Percentiles rank a stretch among this genome's conserved stretches.
Evolutionary conservation across 2,329 filamentous ascomycete species (phyloP).

Genomic region (Pseudodiploospora longispora): DNA sequence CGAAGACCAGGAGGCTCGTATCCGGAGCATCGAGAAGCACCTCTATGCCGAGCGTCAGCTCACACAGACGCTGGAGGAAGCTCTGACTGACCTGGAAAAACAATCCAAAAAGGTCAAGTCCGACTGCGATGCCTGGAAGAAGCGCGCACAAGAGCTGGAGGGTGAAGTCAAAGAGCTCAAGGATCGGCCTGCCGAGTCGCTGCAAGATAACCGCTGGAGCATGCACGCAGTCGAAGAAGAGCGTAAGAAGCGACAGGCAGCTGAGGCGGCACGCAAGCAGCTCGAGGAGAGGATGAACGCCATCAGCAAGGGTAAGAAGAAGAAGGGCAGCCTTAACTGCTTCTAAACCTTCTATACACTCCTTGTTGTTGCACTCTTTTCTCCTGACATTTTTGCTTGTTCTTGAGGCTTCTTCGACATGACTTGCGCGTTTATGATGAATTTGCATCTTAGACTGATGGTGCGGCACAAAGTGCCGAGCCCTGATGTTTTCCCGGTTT

Average conservation of each 20-base stretch:
- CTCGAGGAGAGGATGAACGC: slow-evolving; percentile 93
- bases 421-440: too few relatives aligned
- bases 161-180: slow-evolving; percentile 59
- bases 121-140: slow-evolving; percentile 85
- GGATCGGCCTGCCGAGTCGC: slow-evolving; percentile 39
- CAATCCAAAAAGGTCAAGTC: slow-evolving; percentile 87
- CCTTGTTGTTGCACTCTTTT: too few relatives aligned
- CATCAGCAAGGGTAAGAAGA: slow-evolving; percentile 82
- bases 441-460: too few relatives aligned
- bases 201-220: slow-evolving; percentile 53
- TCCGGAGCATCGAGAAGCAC: slow-evolving; percentile 94
- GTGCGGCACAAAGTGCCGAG: too few relatives aligned
- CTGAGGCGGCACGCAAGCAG: slow-evolving; percentile 80
- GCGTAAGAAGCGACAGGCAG: slow-evolving; percentile 81
- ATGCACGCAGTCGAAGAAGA: slow-evolving; percentile 95
- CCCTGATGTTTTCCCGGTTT: too few relatives aligned
- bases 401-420: too few relatives aligned
- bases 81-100: slow-evolving; percentile 84
- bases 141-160: slow-evolving; percentile 72
- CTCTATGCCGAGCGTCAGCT: slow-evolving; percentile 93
- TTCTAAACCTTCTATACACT: slow-evolving; percentile 51
- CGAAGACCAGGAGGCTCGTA: slow-evolving; percentile 91
- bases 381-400: too few relatives aligned
- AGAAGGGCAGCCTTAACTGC: slow-evolving; percentile 94
- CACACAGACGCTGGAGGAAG: slow-evolving; percentile 90